Evolutionary conservation across 148 eudicot genomes (phyloP).

Genomic region (Polygonum aviculare): DNA sequence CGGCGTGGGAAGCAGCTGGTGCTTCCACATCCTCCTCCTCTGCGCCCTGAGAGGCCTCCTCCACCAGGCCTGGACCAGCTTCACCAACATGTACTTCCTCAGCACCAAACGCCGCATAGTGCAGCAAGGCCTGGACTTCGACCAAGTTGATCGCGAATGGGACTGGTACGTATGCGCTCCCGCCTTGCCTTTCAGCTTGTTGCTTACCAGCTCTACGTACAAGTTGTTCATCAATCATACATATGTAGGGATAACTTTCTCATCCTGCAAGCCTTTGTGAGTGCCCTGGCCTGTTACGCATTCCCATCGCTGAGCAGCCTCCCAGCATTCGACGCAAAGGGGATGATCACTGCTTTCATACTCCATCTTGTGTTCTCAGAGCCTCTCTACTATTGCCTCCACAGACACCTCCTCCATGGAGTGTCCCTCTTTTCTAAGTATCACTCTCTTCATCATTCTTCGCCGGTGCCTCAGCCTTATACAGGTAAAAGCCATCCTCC

Average conservation of each 20-base stretch:
- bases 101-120: slow-evolving; percentile 42
- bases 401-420: slow-evolving; percentile 56
- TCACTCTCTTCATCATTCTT: slow-evolving; percentile 68
- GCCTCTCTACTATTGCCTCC: slow-evolving; percentile 62
- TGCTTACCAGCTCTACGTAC: no score
- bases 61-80: slow-evolving; percentile 47
- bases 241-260: slow-evolving; percentile 66
- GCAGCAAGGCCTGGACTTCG: slow-evolving; percentile 53
- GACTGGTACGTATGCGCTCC: slow-evolving; percentile 39
- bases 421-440: slow-evolving; percentile 34
- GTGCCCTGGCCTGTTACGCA: slow-evolving; percentile 26
- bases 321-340: slow-evolving; percentile 42
- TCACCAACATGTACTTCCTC: slow-evolving; percentile 56
- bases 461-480: slow-evolving; percentile 52
- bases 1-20: slow-evolving; percentile 30
- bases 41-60: slow-evolving; percentile 35
- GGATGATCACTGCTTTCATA: slow-evolving; percentile 32
- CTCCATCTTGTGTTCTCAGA: slow-evolving; percentile 68
- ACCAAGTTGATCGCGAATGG: slow-evolving; percentile 82
- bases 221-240: neutral
- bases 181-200: no score
- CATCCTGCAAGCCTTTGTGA: slow-evolving; percentile 52
- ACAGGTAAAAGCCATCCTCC: slow-evolving; percentile 34
- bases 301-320: slow-evolving; percentile 30
- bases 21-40: slow-evolving; percentile 53